Conservation (phyloP, 306 rosid genomes). For the Acacia melanoxylon region DNA sequence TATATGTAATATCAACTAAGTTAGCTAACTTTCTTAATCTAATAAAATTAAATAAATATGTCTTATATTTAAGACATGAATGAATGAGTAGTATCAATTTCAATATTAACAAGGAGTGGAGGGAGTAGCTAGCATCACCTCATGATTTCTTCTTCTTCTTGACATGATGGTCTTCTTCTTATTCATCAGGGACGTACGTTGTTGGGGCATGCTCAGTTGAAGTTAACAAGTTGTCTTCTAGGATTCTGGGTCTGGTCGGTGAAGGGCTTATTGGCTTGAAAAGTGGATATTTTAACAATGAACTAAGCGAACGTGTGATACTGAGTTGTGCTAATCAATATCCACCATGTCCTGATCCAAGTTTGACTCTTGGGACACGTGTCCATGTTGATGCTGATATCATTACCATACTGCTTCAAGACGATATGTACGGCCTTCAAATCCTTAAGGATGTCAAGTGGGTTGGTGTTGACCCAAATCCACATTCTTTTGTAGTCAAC, state of each 20-base stretch:
- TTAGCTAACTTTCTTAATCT: too few relatives aligned
- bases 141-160: too few relatives aligned
- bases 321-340: neutral
- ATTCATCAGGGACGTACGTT: neutral
- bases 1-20: too few relatives aligned
- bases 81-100: too few relatives aligned
- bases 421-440: slow-evolving; percentile 30
- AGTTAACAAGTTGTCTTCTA: neutral
- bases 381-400: slow-evolving; percentile 37
- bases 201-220: neutral
- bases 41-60: too few relatives aligned
- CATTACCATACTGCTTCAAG: slow-evolving; percentile 35
- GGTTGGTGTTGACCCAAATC: neutral
- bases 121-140: too few relatives aligned
- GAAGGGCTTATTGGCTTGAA: neutral
- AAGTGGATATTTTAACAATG: neutral
- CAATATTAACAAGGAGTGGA: too few relatives aligned
- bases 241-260: neutral
- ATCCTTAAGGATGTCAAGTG: neutral
- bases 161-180: too few relatives aligned
- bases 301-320: neutral
- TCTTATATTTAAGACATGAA: too few relatives aligned
- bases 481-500: slow-evolving; percentile 30
- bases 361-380: slow-evolving; percentile 30
- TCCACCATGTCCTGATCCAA: slow-evolving; percentile 41